Conservation (phyloP, 805 yeast species). For the Yarrowia alimentaria region DNA sequence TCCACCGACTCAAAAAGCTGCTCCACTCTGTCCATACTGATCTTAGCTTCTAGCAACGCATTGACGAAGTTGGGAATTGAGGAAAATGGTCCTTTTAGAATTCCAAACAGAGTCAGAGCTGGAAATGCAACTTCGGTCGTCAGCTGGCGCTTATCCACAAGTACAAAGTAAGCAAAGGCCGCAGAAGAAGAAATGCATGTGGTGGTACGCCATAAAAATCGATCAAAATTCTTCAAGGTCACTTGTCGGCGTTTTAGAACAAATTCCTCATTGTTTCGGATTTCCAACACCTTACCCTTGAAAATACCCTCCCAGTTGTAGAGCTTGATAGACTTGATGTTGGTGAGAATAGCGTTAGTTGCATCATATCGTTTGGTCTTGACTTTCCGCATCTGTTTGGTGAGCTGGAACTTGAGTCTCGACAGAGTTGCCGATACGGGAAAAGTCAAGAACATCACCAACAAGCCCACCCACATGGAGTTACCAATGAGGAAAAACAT, state of each 20-base stretch:
- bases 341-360: neutral
- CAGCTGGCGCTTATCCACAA: neutral
- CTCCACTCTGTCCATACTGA: neutral
- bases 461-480: slow-evolving; percentile 1
- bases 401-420: neutral
- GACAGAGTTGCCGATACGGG: neutral
- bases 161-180: neutral
- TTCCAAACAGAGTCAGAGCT: neutral
- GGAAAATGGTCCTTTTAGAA: neutral
- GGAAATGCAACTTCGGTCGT: neutral
- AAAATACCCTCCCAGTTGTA: neutral
- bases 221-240: neutral
- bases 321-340: slow-evolving; percentile 10
- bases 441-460: neutral
- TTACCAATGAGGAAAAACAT: slow-evolving; percentile 3
- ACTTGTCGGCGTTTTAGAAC: neutral
- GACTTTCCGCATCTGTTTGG: no score
- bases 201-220: neutral
- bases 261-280: neutral
- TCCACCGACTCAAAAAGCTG: neutral
- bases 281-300: neutral
- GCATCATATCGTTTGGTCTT: neutral
- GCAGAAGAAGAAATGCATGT: neutral
- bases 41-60: neutral
- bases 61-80: neutral